Conservation (phyloP, 129 eudicot species). For the Gnaphalium uliginosum region DNA sequence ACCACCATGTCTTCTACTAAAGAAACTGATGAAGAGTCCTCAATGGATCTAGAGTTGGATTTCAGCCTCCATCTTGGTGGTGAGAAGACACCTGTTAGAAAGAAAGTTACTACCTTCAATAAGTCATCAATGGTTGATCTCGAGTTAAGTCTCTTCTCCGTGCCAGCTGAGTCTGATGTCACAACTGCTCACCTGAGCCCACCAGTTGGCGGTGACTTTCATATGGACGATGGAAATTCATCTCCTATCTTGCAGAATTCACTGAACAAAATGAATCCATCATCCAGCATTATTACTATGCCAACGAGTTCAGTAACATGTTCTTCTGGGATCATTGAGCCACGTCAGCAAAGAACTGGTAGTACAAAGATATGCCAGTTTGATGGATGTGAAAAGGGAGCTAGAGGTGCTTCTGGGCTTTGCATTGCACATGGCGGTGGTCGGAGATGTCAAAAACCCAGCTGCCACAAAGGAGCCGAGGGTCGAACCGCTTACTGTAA, state of each 20-base stretch:
- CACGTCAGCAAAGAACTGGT: constrained; percentile 59
- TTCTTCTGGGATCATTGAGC: constrained; percentile 64
- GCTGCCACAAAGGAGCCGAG: constrained; percentile 95
- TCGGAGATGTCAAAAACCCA: constrained; percentile 88
- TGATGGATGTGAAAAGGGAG: constrained; percentile 83
- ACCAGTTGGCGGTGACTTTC: constrained; percentile 33
- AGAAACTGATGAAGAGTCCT: constrained; percentile 85
- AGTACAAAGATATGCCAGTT: constrained; percentile 79
- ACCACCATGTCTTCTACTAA: constrained; percentile 81
- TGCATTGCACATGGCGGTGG: constrained; percentile 99
- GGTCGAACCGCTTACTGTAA: constrained; percentile 96
- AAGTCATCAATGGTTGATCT: constrained; percentile 51
- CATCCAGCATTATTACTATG: constrained; percentile 50
- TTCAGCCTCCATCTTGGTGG: constrained; percentile 77
- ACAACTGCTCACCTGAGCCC: constrained; percentile 48
- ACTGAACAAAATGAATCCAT: constrained; percentile 28
- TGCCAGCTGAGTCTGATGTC: constrained; percentile 73
- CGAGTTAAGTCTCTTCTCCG: constrained; percentile 70
- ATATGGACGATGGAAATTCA: constrained; percentile 41
- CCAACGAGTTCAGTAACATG: constrained; percentile 82
- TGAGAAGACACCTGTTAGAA: constrained; percentile 58
- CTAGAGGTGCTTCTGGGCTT: constrained; percentile 96
- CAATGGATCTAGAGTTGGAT: constrained; percentile 90
- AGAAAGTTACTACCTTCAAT: constrained; percentile 41
- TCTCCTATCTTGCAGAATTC: constrained; percentile 36